Conservation (phyloP, 2,329 filamentous ascomycete species). For the Emmonsiellopsis sp. region DNA sequence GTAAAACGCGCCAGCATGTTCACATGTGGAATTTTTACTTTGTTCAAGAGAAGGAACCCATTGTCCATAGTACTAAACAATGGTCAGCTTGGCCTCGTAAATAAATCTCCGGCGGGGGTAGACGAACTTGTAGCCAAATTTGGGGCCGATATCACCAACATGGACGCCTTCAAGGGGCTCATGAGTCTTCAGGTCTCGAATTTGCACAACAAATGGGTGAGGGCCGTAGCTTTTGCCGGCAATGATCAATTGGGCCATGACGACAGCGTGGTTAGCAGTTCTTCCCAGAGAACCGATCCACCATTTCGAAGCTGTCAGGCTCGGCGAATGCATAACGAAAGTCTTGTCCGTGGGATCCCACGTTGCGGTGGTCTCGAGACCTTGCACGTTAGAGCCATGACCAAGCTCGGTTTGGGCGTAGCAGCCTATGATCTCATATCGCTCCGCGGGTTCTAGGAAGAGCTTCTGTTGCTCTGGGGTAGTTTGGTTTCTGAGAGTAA, state of each 20-base stretch:
- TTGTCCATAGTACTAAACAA: slow-evolving; percentile 62
- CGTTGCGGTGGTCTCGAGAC: slow-evolving; percentile 62
- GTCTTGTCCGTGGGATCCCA: slow-evolving; percentile 67
- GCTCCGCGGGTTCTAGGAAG: slow-evolving; percentile 59
- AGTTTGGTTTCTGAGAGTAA: slow-evolving; percentile 62
- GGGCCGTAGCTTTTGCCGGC: slow-evolving; percentile 61
- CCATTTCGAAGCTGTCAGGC: slow-evolving; percentile 70
- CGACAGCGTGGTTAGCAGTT: slow-evolving; percentile 66
- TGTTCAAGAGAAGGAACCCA: slow-evolving; percentile 68
- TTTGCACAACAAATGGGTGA: slow-evolving; percentile 69
- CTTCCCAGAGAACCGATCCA: slow-evolving; percentile 74
- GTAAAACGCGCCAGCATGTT: slow-evolving; percentile 68
- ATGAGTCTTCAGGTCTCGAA: slow-evolving; percentile 62
- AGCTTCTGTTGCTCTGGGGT: slow-evolving; percentile 64
- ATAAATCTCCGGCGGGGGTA: neutral
- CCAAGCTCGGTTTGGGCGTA: slow-evolving; percentile 76
- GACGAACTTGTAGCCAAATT: slow-evolving; percentile 59
- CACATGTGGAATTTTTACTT: slow-evolving; percentile 64
- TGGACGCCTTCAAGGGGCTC: slow-evolving; percentile 60
- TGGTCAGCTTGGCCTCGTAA: slow-evolving; percentile 4
- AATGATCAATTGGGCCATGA: slow-evolving; percentile 69
- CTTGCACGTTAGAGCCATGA: slow-evolving; percentile 68
- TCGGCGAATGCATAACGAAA: slow-evolving; percentile 64
- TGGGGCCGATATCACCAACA: slow-evolving; percentile 72
- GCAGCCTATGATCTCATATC: slow-evolving; percentile 66